phyloP scores from a whole-genome alignment of 495 filamentous ascomycete genomes.

The Neurospora terricola region DNA sequence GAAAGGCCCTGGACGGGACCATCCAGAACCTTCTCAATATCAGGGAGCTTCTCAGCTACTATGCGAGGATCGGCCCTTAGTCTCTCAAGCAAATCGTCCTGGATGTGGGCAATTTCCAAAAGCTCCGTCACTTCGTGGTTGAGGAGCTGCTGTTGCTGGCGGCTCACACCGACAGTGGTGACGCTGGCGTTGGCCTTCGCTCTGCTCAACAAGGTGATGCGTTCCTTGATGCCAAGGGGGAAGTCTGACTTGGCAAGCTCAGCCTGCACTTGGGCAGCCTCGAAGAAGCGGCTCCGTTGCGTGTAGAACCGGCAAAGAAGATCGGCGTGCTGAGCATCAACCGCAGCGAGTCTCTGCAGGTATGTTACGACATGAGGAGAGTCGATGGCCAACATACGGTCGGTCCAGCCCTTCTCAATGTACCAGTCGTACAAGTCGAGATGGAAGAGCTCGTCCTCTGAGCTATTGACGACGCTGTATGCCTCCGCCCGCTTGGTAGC shows the following conservation, averaged over 20 bases:
- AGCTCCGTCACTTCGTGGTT: constrained; percentile 74
- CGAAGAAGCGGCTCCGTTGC: constrained; percentile 65
- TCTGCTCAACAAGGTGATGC: constrained; percentile 80
- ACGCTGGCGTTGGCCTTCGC: constrained; percentile 82
- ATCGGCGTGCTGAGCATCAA: constrained; percentile 67
- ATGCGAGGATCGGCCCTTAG: constrained; percentile 65
- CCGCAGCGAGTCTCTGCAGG: constrained; percentile 58
- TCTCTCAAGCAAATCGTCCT: constrained; percentile 80
- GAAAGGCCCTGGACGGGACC: constrained; percentile 63
- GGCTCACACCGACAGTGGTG: constrained; percentile 56
- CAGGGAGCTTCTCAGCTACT: constrained; percentile 41
- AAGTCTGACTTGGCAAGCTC: constrained; percentile 76
- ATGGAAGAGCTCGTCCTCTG: constrained; percentile 84
- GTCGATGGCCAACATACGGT: constrained; percentile 71
- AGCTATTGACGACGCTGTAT: constrained; percentile 74
- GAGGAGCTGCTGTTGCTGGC: constrained; percentile 66
- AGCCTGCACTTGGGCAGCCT: constrained; percentile 77
- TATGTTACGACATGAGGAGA: constrained; percentile 83
- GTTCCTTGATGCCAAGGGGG: constrained; percentile 57
- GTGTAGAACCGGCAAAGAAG: constrained; percentile 88
- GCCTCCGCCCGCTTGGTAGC: constrained; percentile 77
- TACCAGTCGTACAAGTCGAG: constrained; percentile 97
- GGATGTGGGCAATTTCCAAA: constrained; percentile 87
- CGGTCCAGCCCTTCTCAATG: constrained; percentile 65
- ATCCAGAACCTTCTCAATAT: constrained; percentile 58